Conservation (phyloP, 371 early-diverging fungal species). For the Lichtheimia ornata region DNA sequence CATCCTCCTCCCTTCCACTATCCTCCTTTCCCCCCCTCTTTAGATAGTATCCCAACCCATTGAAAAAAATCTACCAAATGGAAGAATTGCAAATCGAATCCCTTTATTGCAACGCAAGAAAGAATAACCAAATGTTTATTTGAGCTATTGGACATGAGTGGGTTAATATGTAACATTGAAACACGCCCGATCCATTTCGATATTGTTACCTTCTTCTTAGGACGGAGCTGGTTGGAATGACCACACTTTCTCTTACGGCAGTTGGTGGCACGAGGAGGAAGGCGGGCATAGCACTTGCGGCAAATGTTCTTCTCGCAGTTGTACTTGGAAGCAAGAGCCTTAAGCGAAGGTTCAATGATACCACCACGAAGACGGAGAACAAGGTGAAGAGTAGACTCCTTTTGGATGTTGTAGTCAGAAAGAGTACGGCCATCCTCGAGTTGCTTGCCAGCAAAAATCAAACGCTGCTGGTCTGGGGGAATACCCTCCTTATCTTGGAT, state of each 20-base stretch:
- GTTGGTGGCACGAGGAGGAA: constrained; percentile 99
- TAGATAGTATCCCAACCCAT: neutral
- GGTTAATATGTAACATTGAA: neutral
- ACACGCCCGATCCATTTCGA: neutral
- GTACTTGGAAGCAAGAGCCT: constrained; percentile 97
- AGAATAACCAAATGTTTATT: constrained; percentile 26
- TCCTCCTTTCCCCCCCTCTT: constrained; percentile 1
- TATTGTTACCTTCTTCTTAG: constrained; percentile 85
- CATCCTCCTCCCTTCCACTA: neutral
- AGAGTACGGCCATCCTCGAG: constrained; percentile 97
- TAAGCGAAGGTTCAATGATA: constrained; percentile 96
- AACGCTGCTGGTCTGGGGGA: constrained; percentile 99
- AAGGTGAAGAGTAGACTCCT: constrained; percentile 98
- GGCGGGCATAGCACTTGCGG: constrained; percentile 99
- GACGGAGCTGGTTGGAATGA: constrained; percentile 98
- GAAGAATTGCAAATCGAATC: neutral
- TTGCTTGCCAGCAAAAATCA: constrained; percentile 99
- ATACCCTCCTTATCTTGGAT: constrained; percentile 99
- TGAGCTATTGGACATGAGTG: constrained; percentile 25
- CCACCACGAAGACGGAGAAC: constrained; percentile 98
- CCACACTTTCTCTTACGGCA: constrained; percentile 99
- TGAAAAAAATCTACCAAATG: neutral
- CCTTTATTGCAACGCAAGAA: constrained; percentile 12
- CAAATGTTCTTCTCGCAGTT: constrained; percentile 99
- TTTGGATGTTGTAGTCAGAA: constrained; percentile 90